A percentile compares a stretch with the other conserved stretches of the same genome.
These are phyloP conservation scores for Saturnispora dispora DNA, from an alignment of 805 yeast species.

Conservation along the genomic window DNA sequence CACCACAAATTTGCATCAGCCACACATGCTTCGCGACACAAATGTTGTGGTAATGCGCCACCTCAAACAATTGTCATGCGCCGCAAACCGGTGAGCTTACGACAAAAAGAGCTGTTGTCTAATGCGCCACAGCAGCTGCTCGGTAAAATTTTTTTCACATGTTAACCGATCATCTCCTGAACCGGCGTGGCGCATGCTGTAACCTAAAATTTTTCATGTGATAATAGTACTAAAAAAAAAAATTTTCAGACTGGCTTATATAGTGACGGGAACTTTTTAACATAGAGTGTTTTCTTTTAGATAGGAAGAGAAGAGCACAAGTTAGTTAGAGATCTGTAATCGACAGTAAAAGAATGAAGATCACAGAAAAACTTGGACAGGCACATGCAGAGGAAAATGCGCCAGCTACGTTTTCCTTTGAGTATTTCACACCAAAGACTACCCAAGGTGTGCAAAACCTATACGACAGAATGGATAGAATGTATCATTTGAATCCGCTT, in stretches of 20 bases:
- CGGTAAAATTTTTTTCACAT: background rate
- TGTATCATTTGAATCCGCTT: conserved; percentile 85
- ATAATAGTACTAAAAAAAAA: background rate
- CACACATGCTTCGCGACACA: too few relatives aligned
- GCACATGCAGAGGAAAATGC: conserved; percentile 28
- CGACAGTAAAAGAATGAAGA: conserved; percentile 29
- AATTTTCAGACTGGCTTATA: background rate
- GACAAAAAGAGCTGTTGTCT: background rate
- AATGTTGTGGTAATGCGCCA: background rate
- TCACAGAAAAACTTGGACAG: conserved; percentile 35
- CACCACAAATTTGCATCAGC: too few relatives aligned
- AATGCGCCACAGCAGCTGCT: background rate
- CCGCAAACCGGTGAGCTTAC: too few relatives aligned
- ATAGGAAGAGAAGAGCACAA: too few relatives aligned
- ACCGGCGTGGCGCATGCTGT: background rate
- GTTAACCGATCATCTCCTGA: background rate
- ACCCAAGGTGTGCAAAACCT: conserved; percentile 93
- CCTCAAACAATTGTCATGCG: too few relatives aligned
- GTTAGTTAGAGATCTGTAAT: background rate
- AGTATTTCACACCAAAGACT: conserved; percentile 96
- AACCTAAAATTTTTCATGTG: background rate
- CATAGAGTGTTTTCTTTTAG: background rate
- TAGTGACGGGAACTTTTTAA: background rate
- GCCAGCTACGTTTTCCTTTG: conserved; percentile 81
- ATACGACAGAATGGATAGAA: conserved; percentile 95